Evolutionary conservation across 768 basidiomycete genomes (phyloP).

Genomic region (Lyophyllum decastes): DNA sequence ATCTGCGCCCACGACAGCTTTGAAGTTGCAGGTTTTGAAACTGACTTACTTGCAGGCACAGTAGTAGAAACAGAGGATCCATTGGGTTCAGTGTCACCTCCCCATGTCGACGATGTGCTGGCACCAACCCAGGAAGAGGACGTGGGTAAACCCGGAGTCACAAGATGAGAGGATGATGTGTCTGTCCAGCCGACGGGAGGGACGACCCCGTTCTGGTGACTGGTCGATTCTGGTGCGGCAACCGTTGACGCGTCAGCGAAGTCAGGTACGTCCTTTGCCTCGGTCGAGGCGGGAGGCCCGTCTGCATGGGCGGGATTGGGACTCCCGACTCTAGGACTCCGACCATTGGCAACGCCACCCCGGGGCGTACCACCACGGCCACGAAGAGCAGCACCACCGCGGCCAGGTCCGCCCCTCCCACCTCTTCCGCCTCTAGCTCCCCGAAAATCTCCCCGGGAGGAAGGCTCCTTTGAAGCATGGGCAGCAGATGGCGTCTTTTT

Average conservation of each 20-base stretch:
- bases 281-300: conserved; percentile 22
- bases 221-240: conserved; percentile 17
- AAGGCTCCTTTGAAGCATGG: conserved; percentile 54
- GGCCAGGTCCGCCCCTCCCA: conserved; percentile 60
- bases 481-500: conserved; percentile 58
- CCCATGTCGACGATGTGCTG: conserved; percentile 32
- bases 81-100: conserved; percentile 36
- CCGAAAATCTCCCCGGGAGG: conserved; percentile 54
- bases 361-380: conserved; percentile 52
- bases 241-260: conserved; percentile 27
- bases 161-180: conserved; percentile 27
- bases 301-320: conserved; percentile 28
- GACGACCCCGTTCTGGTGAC: conserved; percentile 30
- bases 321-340: conserved; percentile 35
- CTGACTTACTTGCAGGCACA: conserved; percentile 31
- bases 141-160: conserved; percentile 30
- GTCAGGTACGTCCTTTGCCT: conserved; percentile 18
- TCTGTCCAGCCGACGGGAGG: conserved; percentile 32
- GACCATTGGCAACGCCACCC: conserved; percentile 42
- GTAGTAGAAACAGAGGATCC: conserved; percentile 32
- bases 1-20: conserved; percentile 88
- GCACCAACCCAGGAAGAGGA: conserved; percentile 33
- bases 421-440: conserved; percentile 63
- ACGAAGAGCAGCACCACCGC: conserved; percentile 50
- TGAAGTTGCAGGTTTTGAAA: conserved; percentile 64